phyloP scores from a whole-genome alignment of 768 basidiomycete species.

The Mycena albidolilacea region DNA sequence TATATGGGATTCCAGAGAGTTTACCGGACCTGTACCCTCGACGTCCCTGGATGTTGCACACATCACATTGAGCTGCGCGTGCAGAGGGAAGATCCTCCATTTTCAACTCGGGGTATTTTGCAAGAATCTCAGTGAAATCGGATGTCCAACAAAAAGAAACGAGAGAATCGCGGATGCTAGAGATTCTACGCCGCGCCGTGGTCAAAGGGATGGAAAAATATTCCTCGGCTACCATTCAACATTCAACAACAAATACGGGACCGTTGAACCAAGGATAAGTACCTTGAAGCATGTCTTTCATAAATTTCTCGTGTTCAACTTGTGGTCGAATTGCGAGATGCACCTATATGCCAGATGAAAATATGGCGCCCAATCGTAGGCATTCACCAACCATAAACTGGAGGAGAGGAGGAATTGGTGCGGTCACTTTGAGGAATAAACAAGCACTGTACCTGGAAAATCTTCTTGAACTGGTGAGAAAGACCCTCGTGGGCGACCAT shows the following conservation, averaged over 20 bases:
- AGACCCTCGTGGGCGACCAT: constrained; percentile 85
- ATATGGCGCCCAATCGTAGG: not conserved
- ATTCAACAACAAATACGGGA: not conserved
- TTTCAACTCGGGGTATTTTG: constrained; percentile 76
- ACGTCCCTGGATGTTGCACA: constrained; percentile 72
- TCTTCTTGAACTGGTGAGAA: constrained; percentile 85
- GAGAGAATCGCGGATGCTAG: constrained; percentile 78
- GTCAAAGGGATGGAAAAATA: constrained; percentile 84
- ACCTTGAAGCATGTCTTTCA: constrained; percentile 70
- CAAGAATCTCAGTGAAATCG: constrained; percentile 74
- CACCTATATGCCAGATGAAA: constrained; percentile 4
- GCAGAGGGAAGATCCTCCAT: constrained; percentile 63
- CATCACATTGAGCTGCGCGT: constrained; percentile 76
- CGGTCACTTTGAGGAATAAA: not conserved
- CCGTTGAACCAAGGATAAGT: constrained; percentile 28
- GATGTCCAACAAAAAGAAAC: constrained; percentile 89
- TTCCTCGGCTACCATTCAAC: constrained; percentile 60
- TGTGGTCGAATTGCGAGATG: constrained; percentile 71
- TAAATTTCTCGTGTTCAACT: constrained; percentile 66
- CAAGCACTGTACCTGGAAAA: constrained; percentile 58
- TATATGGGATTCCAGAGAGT: constrained; percentile 79
- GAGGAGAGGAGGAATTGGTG: not conserved
- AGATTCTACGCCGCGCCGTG: constrained; percentile 77
- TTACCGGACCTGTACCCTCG: constrained; percentile 70
- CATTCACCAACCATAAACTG: constrained; percentile 83